Conservation (phyloP, 306 rosid species). For the Fragaria ananassa region DNA sequence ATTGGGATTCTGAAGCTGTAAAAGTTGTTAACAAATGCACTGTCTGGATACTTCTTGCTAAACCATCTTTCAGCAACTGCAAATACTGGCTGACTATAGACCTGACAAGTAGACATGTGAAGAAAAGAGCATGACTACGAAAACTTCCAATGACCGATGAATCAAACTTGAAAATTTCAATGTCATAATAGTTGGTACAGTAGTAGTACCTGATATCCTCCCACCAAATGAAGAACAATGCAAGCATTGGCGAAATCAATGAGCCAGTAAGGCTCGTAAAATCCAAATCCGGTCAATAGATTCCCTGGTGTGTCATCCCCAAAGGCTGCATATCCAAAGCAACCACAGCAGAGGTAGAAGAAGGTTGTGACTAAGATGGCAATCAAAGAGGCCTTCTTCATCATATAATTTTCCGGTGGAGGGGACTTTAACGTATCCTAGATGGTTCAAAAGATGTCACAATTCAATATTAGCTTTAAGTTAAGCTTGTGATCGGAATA, state of each 20-base stretch:
- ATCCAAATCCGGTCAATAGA: constrained; percentile 79
- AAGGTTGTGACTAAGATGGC: constrained; percentile 60
- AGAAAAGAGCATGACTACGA: not conserved
- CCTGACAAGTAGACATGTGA: constrained; percentile 34
- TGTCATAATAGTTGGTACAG: not conserved
- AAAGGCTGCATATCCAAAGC: constrained; percentile 90
- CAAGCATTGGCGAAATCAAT: constrained; percentile 83
- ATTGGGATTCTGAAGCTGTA: constrained; percentile 48
- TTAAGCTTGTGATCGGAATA: not conserved
- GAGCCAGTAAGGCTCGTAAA: constrained; percentile 84
- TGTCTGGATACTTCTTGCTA: constrained; percentile 48
- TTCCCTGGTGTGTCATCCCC: constrained; percentile 81
- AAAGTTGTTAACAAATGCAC: constrained; percentile 47
- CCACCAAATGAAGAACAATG: constrained; percentile 71
- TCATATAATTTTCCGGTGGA: constrained; percentile 73
- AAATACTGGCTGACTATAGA: constrained; percentile 58
- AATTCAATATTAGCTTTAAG: constrained; percentile 9
- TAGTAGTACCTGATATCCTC: constrained; percentile 83
- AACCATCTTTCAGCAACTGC: constrained; percentile 63
- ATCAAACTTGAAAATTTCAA: not conserved
- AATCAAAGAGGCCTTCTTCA: constrained; percentile 68
- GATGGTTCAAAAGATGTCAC: constrained; percentile 13
- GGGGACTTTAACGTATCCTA: constrained; percentile 83
- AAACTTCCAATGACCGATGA: not conserved
- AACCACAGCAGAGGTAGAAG: constrained; percentile 82